Evolutionary conservation across 1,139 yeast species (phyloP), one percentile per base, ranked within the genome.

Genomic region (Meyerozyma elateridarum): DNA sequence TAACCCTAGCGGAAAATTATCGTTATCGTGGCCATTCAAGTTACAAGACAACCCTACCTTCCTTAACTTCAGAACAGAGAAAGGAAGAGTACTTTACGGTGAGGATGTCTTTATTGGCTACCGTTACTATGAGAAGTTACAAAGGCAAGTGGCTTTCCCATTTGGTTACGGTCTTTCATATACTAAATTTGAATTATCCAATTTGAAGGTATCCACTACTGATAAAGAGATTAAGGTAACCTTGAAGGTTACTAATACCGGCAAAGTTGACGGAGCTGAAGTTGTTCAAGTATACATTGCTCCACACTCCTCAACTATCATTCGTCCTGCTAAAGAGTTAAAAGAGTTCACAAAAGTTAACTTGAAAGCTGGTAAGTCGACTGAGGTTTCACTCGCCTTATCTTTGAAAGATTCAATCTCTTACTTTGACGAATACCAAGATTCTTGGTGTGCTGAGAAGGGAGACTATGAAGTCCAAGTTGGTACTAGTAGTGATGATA

Each of bases 111-210:
- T 66, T 50, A 70, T 77, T 37, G 84, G 84, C 15, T 76, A 78
- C 56, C 62, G 76, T 44, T 74, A 58, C 55, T 78, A 75, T 48
- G 83, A 77, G 48, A 70, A 67, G 48, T 38, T 62, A 20, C 62
- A 65, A 39, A 61, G 51, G 33, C 54, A 59, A 17, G 76, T 71
- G 13, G 61, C 70, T 25, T 76, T 69, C 59, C 77, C 82, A 30
- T 78, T 78, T 52, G 84, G 84, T 11, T 62, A 54, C 46, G 84
- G 84, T 11, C 61, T 78, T 34, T 74, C 82, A 2, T 78, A 76
- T 52, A 67, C 82, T 6, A 41, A 56, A 1, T 78, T 73, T 44
- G 56, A 48, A 12, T 24, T 46, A 13, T 18, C 26, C 5, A 45
- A 45, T 24, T 34, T 42, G 21, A 29, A 31, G 36, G 51, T 54